phyloP scores from a whole-genome alignment of 371 early-diverging fungal genomes.

The Agmasoma carcini region DNA sequence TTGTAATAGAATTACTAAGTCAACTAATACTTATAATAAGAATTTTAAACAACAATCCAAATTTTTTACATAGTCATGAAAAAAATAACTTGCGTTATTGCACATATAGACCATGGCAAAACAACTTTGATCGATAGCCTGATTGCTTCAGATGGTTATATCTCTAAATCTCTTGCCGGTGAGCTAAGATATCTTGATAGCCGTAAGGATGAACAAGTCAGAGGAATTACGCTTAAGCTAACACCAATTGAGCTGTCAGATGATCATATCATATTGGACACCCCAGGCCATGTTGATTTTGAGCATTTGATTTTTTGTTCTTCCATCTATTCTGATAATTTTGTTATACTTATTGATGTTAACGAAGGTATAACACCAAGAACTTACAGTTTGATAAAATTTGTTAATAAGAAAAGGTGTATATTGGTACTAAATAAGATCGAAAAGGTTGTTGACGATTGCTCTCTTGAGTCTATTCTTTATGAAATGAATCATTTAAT shows the following conservation, averaged over 20 bases:
- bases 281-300: constrained; percentile 99
- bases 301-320: constrained; percentile 84
- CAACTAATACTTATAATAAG: background rate
- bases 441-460: constrained; percentile 58
- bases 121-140: constrained; percentile 93
- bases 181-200: constrained; percentile 92
- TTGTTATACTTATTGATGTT: constrained; percentile 82
- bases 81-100: constrained; percentile 60
- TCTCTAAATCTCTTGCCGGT: constrained; percentile 81
- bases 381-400: constrained; percentile 43
- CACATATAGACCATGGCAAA: constrained; percentile 92
- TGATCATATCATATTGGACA: constrained; percentile 66
- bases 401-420: constrained; percentile 64
- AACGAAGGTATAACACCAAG: constrained; percentile 74
- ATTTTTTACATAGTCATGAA: constrained; percentile 1
- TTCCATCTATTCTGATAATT: constrained; percentile 82
- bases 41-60: no score
- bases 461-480: constrained; percentile 13
- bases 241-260: constrained; percentile 66
- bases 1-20: constrained; percentile 4
- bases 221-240: constrained; percentile 98
- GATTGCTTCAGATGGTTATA: constrained; percentile 83
- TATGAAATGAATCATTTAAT: constrained; percentile 27
- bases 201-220: constrained; percentile 89
- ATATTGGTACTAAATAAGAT: constrained; percentile 94